phyloP scores from a whole-genome alignment of 1,139 yeast genomes.

The Candida sp. region DNA sequence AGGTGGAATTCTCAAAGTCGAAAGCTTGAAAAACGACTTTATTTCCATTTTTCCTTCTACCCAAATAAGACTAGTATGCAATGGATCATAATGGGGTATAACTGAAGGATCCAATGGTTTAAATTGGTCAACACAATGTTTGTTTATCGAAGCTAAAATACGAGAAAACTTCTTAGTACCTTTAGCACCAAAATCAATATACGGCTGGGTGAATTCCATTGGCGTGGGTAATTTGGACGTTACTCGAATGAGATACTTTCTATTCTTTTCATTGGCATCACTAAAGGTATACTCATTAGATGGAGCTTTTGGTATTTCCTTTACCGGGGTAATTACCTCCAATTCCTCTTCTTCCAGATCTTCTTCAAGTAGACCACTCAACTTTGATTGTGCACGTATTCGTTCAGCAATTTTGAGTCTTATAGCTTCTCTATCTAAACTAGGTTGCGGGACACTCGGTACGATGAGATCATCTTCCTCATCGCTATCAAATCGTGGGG shows the following conservation, averaged over 20 bases:
- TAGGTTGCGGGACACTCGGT: constrained; percentile 10
- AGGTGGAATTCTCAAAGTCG: constrained; percentile 36
- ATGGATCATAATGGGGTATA: constrained; percentile 9
- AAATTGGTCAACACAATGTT: constrained; percentile 13
- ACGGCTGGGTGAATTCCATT: constrained; percentile 6
- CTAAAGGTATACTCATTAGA: constrained; percentile 16
- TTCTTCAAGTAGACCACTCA: background rate
- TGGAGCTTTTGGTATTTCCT: background rate
- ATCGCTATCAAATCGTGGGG: background rate
- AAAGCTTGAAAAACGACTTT: constrained; percentile 38
- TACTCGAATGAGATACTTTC: constrained; percentile 30
- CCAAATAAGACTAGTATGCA: constrained; percentile 31
- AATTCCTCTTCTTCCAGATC: constrained; percentile 5
- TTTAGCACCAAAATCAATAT: constrained; percentile 26
- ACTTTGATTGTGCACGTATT: constrained; percentile 4
- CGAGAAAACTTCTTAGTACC: constrained; percentile 26
- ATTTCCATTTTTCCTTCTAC: constrained; percentile 39
- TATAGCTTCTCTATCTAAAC: constrained; percentile 10
- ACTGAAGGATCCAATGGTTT: constrained; percentile 3
- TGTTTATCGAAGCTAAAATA: constrained; percentile 13
- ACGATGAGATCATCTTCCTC: constrained; percentile 2
- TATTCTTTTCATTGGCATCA: constrained; percentile 22
- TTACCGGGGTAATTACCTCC: constrained; percentile 1
- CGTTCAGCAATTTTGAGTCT: constrained; percentile 6
- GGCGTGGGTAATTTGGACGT: constrained; percentile 25